These are phyloP conservation scores for Hirschfeldia incana DNA, from an alignment of 345 rosid species.

Conservation along the genomic window DNA sequence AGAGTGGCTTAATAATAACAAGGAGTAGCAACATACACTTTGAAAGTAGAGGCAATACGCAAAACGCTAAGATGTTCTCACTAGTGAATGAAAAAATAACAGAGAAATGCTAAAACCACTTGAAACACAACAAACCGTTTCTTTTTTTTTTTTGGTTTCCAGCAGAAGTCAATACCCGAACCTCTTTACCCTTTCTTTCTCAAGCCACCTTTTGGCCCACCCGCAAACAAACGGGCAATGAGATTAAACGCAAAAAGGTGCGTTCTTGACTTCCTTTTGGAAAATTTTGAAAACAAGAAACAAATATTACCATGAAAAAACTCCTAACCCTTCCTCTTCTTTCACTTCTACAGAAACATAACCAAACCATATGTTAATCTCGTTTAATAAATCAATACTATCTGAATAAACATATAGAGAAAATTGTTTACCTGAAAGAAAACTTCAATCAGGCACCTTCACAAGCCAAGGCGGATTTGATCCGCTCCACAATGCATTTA, in stretches of 20 bases:
- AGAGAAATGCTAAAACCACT: conserved; percentile 2
- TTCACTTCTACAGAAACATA: conserved; percentile 19
- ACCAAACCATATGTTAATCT: background rate
- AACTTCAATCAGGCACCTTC: conserved; percentile 22
- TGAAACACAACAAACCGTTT: conserved; percentile 20
- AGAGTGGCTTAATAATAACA: conserved; percentile 13
- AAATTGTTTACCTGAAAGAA: background rate
- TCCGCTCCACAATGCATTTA: conserved; percentile 86
- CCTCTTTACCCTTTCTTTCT: conserved; percentile 48
- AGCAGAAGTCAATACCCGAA: conserved; percentile 86
- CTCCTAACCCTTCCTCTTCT: background rate
- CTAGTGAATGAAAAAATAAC: conserved; percentile 24
- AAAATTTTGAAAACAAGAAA: conserved; percentile 11
- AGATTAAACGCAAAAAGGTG: conserved; percentile 60
- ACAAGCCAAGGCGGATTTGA: conserved; percentile 62
- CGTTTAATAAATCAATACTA: background rate
- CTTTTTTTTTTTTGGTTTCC: conserved; percentile 10
- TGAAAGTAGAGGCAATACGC: conserved; percentile 16
- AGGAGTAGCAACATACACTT: conserved; percentile 18
- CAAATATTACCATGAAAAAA: conserved; percentile 22
- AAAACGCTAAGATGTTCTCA: conserved; percentile 32
- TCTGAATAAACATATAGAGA: background rate
- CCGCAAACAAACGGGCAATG: conserved; percentile 38
- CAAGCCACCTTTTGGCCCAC: conserved; percentile 9
- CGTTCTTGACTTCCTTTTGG: conserved; percentile 80